Evolutionary conservation across 2,329 filamentous ascomycete genomes (phyloP).

Genomic region (Pseudogymnoascus sp.): DNA sequence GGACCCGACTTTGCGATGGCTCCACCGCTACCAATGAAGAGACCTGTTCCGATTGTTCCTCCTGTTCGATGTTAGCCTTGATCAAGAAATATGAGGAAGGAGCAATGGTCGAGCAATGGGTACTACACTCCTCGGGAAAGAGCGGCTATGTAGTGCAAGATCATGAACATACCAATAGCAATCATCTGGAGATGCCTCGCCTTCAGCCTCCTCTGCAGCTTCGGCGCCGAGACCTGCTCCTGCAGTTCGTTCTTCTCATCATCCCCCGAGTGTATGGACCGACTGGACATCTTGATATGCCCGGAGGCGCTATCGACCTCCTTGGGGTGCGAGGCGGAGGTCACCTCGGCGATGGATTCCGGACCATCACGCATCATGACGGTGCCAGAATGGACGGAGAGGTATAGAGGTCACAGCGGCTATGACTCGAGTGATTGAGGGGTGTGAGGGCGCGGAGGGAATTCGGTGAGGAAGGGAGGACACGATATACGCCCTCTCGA

Average conservation of each 20-base stretch:
- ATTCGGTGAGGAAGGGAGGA: not conserved
- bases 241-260: slow-evolving; percentile 23
- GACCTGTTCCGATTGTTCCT: slow-evolving; percentile 63
- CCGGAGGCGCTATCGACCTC: not conserved
- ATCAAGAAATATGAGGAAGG: not conserved
- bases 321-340: not conserved
- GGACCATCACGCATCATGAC: not conserved
- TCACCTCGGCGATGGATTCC: not conserved
- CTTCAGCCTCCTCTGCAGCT: slow-evolving; percentile 36
- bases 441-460: not conserved
- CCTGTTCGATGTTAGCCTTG: slow-evolving; percentile 25
- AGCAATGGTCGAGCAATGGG: not conserved
- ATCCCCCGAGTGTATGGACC: slow-evolving; percentile 13
- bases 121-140: not conserved
- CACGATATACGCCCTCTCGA: not conserved
- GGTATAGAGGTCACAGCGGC: not conserved
- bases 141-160: not conserved
- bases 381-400: not conserved
- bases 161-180: slow-evolving; percentile 39
- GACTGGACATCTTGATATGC: not conserved
- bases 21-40: slow-evolving; percentile 61
- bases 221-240: slow-evolving; percentile 8
- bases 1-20: slow-evolving; percentile 58
- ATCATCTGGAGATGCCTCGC: slow-evolving; percentile 61
- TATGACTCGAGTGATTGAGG: not conserved